A percentile compares a stretch with the other conserved stretches of the same genome.
These are phyloP conservation scores for Ganoderma lingzhi DNA, from an alignment of 1,284 basidiomycete species.

Conservation along the genomic window DNA sequence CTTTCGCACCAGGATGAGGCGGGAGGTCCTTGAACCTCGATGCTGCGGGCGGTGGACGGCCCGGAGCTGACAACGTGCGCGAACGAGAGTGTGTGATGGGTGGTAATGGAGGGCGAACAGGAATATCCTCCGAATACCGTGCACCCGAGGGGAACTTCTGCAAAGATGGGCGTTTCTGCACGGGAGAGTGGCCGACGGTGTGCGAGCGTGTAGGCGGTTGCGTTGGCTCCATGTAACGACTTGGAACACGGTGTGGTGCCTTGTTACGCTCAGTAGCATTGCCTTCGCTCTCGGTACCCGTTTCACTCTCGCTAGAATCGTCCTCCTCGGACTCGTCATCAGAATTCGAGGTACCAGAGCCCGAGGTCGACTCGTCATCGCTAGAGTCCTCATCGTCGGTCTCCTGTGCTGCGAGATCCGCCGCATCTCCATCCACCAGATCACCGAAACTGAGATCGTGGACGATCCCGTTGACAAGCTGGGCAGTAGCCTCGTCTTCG, in stretches of 20 bases:
- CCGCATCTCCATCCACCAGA: conserved; percentile 77
- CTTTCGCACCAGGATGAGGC: background rate
- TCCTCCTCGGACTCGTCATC: conserved; percentile 45
- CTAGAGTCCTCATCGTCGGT: conserved; percentile 60
- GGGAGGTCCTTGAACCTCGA: conserved; percentile 21
- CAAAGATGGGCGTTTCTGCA: conserved; percentile 20
- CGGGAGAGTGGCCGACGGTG: conserved; percentile 39
- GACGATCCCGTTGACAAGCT: conserved; percentile 81
- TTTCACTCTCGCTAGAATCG: conserved; percentile 43
- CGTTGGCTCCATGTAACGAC: background rate
- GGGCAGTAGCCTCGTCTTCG: conserved; percentile 82
- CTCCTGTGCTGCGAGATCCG: conserved; percentile 82
- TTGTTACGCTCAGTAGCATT: conserved; percentile 43
- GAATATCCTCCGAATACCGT: conserved; percentile 19
- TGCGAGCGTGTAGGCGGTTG: conserved; percentile 34
- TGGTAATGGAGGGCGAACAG: background rate
- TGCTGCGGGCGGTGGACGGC: conserved; percentile 14
- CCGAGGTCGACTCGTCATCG: conserved; percentile 37
- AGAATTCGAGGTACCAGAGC: conserved; percentile 40
- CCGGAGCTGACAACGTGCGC: background rate
- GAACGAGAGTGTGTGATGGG: conserved; percentile 1
- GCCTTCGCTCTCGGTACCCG: conserved; percentile 47
- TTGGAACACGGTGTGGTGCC: conserved; percentile 16
- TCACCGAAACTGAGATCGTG: conserved; percentile 84
- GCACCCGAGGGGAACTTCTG: conserved; percentile 6